Conservation (phyloP, 345 rosid species). For the Brassica nigra region DNA sequence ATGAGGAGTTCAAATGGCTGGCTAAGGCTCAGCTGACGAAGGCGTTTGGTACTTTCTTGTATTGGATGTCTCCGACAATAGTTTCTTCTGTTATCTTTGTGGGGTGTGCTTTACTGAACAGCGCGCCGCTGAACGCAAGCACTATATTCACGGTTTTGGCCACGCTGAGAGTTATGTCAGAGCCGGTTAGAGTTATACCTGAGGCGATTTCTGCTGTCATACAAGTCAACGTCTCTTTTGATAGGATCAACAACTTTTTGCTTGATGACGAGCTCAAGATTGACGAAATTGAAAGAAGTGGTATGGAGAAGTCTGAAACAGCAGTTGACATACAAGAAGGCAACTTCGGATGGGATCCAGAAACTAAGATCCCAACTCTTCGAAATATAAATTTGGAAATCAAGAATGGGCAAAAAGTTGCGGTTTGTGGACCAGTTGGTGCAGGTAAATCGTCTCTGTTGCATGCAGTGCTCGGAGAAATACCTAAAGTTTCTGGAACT, state of each 20-base stretch:
- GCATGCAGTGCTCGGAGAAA: conserved; percentile 68
- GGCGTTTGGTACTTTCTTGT: conserved; percentile 51
- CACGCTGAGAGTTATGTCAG: conserved; percentile 60
- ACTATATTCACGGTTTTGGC: conserved; percentile 81
- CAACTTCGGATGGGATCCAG: conserved; percentile 71
- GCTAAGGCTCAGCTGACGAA: conserved; percentile 53
- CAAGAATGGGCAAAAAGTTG: conserved; percentile 58
- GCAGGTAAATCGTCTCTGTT: conserved; percentile 78
- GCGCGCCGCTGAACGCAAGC: conserved; percentile 70
- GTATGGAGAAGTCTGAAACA: conserved; percentile 24
- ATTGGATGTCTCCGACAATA: conserved; percentile 76
- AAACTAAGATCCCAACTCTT: conserved; percentile 47
- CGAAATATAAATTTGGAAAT: conserved; percentile 48
- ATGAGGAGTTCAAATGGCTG: conserved; percentile 65
- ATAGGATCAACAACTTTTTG: conserved; percentile 58
- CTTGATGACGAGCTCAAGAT: conserved; percentile 63
- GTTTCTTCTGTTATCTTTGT: conserved; percentile 64
- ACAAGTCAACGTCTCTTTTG: conserved; percentile 69
- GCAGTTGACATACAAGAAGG: conserved; percentile 57
- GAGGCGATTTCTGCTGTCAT: conserved; percentile 71
- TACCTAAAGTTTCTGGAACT: conserved; percentile 63
- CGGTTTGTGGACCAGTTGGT: conserved; percentile 81
- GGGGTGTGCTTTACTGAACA: conserved; percentile 56
- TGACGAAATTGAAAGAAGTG: conserved; percentile 39
- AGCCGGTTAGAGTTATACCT: conserved; percentile 69